Evolutionary conservation across 2,329 filamentous ascomycete genomes (phyloP).

Genomic region (Stachybotrys echinatus): DNA sequence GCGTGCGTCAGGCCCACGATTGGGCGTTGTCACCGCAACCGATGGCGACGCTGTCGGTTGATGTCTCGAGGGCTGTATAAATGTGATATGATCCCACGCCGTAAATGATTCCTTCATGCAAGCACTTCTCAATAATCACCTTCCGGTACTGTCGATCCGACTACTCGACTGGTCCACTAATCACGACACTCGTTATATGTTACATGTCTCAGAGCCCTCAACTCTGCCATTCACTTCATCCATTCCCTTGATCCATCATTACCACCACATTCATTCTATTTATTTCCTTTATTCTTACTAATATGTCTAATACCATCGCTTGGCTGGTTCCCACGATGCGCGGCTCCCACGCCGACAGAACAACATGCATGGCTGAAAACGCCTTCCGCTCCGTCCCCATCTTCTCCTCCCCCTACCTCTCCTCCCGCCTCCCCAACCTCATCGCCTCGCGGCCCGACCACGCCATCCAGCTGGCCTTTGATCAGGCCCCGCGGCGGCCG

Average conservation of each 20-base stretch:
- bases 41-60: background rate
- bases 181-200: conserved; percentile 18
- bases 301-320: conserved; percentile 24
- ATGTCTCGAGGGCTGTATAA: background rate
- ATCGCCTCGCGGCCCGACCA: conserved; percentile 16
- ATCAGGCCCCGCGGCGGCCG: conserved; percentile 23
- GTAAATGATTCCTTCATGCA: background rate
- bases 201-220: conserved; percentile 4
- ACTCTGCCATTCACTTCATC: conserved; percentile 7
- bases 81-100: background rate
- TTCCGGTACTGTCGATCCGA: background rate
- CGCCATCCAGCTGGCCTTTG: conserved; percentile 31
- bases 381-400: conserved; percentile 17
- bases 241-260: conserved; percentile 2
- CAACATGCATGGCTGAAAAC: conserved; percentile 25
- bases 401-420: conserved; percentile 16
- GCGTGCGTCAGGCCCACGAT: conserved; percentile 4
- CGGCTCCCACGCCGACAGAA: conserved; percentile 25
- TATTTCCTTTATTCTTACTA: background rate
- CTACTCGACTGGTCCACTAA: background rate
- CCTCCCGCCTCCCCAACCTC: conserved; percentile 21
- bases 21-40: conserved; percentile 4
- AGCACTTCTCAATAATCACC: background rate
- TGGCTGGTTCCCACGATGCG: conserved; percentile 32
- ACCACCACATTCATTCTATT: background rate